phyloP scores from a whole-genome alignment of 2,329 filamentous ascomycete species.

The Coniochaeta sp. region DNA sequence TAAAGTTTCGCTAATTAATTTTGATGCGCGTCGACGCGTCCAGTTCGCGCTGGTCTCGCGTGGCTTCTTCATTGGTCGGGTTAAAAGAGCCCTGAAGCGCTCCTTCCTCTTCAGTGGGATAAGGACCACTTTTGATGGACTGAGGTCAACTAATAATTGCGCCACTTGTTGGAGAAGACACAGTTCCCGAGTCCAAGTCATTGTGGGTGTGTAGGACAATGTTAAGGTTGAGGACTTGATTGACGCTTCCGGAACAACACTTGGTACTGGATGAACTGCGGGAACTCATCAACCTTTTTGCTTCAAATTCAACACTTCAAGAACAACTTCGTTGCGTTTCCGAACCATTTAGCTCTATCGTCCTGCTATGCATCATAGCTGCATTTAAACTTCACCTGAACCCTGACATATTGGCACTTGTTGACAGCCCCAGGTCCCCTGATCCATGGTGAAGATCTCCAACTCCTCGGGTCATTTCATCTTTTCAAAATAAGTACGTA shows the following conservation, averaged over 20 bases:
- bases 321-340: too few species aligned
- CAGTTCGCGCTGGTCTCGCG: background rate
- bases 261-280: too few species aligned
- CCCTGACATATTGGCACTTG: too few species aligned
- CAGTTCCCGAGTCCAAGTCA: too few species aligned
- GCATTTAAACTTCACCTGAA: too few species aligned
- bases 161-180: too few species aligned
- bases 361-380: too few species aligned
- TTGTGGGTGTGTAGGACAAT: background rate
- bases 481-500: background rate
- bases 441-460: background rate
- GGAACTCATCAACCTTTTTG: too few species aligned
- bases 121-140: background rate
- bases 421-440: background rate
- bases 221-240: background rate
- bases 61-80: background rate
- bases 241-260: background rate
- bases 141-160: too few species aligned
- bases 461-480: background rate
- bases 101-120: background rate
- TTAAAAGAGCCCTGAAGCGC: background rate
- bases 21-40: constrained; percentile 1
- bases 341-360: too few species aligned
- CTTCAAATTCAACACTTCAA: too few species aligned
- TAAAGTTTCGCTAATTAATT: background rate